A percentile compares a stretch with the other conserved stretches of the same genome.
These are phyloP conservation scores for Litsea cubeba DNA, from an alignment of 164 flowering plant genomes.

Conservation along the genomic window DNA sequence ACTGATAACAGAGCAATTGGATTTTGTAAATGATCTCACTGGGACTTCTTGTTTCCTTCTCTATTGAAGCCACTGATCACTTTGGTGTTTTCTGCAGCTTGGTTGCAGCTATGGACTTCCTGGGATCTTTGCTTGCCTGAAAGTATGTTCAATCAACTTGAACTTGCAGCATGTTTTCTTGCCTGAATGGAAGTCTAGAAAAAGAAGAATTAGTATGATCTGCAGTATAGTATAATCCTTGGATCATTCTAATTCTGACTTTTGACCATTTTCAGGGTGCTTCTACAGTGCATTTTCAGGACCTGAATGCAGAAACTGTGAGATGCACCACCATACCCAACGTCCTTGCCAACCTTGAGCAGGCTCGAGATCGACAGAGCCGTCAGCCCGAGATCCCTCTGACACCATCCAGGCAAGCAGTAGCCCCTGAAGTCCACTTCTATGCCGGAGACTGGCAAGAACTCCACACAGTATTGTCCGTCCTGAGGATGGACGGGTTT, in stretches of 20 bases:
- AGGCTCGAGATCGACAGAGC: slow-evolving; percentile 78
- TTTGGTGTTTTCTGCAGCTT: slow-evolving; percentile 47
- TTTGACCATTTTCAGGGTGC: slow-evolving; percentile 59
- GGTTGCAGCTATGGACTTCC: slow-evolving; percentile 88
- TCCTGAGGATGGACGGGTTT: slow-evolving; percentile 44
- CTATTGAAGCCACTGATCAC: neutral
- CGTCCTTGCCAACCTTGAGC: slow-evolving; percentile 88
- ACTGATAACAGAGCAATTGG: neutral
- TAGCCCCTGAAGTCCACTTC: slow-evolving; percentile 66
- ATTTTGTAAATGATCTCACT: neutral
- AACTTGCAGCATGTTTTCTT: neutral
- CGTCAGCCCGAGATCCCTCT: slow-evolving; percentile 79
- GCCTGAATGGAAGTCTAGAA: neutral
- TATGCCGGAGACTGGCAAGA: slow-evolving; percentile 96
- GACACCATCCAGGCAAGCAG: slow-evolving; percentile 74
- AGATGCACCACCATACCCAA: slow-evolving; percentile 87
- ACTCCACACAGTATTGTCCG: slow-evolving; percentile 67
- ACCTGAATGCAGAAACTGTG: slow-evolving; percentile 70
- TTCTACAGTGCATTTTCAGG: slow-evolving; percentile 76
- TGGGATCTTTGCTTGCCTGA: slow-evolving; percentile 91
- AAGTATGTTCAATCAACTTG: slow-evolving; percentile 39
- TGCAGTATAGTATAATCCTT: neutral
- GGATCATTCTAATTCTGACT: neutral
- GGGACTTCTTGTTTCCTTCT: neutral
- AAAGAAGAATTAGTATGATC: neutral